These are phyloP conservation scores for Lepiota brunneoincarnata DNA, from an alignment of 768 basidiomycete genomes.

Conservation along the genomic window DNA sequence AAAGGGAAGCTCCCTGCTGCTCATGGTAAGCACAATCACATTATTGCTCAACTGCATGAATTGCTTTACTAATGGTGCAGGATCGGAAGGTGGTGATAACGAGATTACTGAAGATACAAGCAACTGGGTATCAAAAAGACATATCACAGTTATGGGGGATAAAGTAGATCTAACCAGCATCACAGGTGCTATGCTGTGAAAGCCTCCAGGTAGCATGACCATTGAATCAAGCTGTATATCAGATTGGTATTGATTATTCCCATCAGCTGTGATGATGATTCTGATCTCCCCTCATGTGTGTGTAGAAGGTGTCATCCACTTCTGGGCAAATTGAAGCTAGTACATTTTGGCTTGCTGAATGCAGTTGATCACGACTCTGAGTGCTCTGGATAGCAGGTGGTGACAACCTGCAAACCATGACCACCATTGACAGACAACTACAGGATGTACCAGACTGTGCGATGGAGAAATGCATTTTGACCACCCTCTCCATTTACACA, in stretches of 20 bases:
- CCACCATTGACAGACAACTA: constrained; percentile 40
- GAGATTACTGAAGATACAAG: too few species aligned
- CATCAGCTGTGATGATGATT: background rate
- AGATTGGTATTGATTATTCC: constrained; percentile 51
- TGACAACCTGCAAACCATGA: constrained; percentile 48
- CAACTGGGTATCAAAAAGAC: too few species aligned
- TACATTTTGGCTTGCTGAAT: constrained; percentile 26
- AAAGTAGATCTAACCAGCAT: too few species aligned
- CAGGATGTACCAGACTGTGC: constrained; percentile 63
- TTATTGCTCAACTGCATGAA: too few species aligned
- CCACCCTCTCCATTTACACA: background rate
- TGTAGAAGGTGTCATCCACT: constrained; percentile 62
- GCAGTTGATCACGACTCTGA: constrained; percentile 17
- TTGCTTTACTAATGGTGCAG: too few species aligned
- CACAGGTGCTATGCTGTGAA: too few species aligned
- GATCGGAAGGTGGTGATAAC: too few species aligned
- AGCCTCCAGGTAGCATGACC: too few species aligned
- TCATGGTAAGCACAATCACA: too few species aligned
- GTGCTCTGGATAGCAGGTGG: constrained; percentile 49
- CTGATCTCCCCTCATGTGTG: background rate
- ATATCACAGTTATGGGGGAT: too few species aligned
- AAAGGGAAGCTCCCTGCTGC: too few species aligned
- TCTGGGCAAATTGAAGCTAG: constrained; percentile 80
- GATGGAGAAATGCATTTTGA: constrained; percentile 18
- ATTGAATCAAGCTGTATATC: constrained; percentile 85